phyloP scores from a whole-genome alignment of 106 monocot species.

The Allium cepa region DNA sequence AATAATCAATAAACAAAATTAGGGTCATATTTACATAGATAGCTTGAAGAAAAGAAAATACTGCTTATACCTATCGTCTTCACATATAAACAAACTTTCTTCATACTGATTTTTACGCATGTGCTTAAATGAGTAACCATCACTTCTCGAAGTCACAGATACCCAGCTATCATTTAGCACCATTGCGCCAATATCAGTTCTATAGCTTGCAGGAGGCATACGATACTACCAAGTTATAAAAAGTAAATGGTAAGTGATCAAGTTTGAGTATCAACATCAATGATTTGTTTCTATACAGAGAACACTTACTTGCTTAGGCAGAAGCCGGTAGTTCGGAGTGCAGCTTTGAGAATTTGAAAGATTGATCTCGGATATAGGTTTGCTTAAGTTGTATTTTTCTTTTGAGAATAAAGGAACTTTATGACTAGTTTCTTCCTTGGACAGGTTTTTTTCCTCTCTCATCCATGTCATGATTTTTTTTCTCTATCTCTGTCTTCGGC shows the following conservation, averaged over 20 bases:
- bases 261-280: too few relatives aligned
- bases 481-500: constrained; percentile 43
- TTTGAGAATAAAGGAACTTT: constrained; percentile 38
- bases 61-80: constrained; percentile 44
- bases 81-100: constrained; percentile 60
- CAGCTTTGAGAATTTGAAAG: constrained; percentile 59
- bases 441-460: constrained; percentile 40
- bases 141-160: constrained; percentile 54
- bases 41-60: background rate
- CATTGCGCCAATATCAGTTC: constrained; percentile 41
- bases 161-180: constrained; percentile 57
- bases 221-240: constrained; percentile 28
- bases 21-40: too few relatives aligned
- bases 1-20: too few relatives aligned
- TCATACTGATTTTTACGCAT: constrained; percentile 66
- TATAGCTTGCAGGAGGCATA: constrained; percentile 37
- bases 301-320: constrained; percentile 63
- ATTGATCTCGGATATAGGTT: constrained; percentile 80
- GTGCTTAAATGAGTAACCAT: constrained; percentile 59
- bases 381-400: constrained; percentile 53
- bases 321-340: constrained; percentile 71
- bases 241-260: background rate
- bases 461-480: constrained; percentile 49
- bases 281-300: background rate
- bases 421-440: constrained; percentile 38